phyloP scores from a whole-genome alignment of 345 rosid genomes.

The Eucalyptus decipiens region DNA sequence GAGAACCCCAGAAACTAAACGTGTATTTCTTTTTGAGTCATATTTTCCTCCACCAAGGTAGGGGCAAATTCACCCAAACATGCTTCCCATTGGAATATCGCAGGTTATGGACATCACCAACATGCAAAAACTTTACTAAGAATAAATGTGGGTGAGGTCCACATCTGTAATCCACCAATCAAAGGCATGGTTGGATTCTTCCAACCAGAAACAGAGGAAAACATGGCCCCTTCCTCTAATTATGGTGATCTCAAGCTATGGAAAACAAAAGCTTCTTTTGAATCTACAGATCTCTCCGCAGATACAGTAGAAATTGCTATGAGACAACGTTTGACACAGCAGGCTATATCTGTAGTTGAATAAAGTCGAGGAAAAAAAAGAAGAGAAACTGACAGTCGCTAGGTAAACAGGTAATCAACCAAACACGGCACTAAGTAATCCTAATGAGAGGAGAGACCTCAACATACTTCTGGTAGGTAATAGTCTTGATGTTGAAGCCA shows the following conservation, averaged over 20 bases:
- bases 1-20: neutral
- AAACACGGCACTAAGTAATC: neutral
- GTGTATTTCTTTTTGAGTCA: neutral
- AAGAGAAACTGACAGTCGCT: neutral
- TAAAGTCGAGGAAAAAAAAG: neutral
- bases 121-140: neutral
- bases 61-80: neutral
- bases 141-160: neutral
- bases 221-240: neutral
- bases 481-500: conserved; percentile 88
- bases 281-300: neutral
- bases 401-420: neutral
- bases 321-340: neutral
- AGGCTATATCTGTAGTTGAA: neutral
- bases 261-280: neutral
- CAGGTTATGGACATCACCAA: neutral
- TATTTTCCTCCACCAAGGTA: neutral
- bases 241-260: neutral
- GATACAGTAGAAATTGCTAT: neutral
- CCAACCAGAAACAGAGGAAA: neutral
- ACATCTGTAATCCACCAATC: neutral
- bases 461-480: conserved; percentile 55
- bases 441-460: neutral
- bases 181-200: neutral
- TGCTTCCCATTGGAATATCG: neutral